Evolutionary conservation across 345 rosid species (phyloP).

Genomic region (Sonneratia alba): DNA sequence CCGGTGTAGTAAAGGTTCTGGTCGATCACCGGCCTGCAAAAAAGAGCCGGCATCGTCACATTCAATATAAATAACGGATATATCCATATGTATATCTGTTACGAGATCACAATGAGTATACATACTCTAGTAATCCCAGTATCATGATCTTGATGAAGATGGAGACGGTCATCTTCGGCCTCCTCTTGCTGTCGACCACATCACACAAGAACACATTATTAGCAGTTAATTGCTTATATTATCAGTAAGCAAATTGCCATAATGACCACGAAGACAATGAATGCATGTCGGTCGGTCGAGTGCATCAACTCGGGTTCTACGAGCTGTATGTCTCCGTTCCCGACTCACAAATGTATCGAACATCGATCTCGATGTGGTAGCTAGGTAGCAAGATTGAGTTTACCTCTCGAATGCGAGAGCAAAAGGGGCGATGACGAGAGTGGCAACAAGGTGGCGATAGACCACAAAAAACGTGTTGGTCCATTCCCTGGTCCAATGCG

Average conservation of each 20-base stretch:
- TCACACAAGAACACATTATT: background rate
- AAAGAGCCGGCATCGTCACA: too few relatives aligned
- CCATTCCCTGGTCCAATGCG: constrained; percentile 51
- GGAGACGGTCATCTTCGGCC: constrained; percentile 72
- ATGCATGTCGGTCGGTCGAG: too few relatives aligned
- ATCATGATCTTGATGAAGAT: constrained; percentile 50
- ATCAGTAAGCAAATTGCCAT: too few relatives aligned
- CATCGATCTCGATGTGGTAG: background rate
- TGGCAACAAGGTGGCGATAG: constrained; percentile 59
- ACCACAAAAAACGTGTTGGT: constrained; percentile 60
- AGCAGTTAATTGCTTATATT: background rate
- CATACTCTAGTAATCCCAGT: constrained; percentile 73
- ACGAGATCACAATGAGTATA: background rate
- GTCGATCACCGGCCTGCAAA: constrained; percentile 47
- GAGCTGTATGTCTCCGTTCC: too few relatives aligned
- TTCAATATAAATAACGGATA: too few relatives aligned
- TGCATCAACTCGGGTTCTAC: too few relatives aligned
- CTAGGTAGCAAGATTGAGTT: background rate
- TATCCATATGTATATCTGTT: too few relatives aligned
- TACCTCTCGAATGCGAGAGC: constrained; percentile 63
- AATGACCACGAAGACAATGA: too few relatives aligned
- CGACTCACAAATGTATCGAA: too few relatives aligned
- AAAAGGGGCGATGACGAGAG: constrained; percentile 55
- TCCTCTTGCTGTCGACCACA: constrained; percentile 41
- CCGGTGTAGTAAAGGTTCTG: constrained; percentile 69